Evolutionary conservation across 2,329 filamentous ascomycete species (phyloP), one percentile per base, ranked within the genome.

Genomic region (Pseudofabraea citricarpa): DNA sequence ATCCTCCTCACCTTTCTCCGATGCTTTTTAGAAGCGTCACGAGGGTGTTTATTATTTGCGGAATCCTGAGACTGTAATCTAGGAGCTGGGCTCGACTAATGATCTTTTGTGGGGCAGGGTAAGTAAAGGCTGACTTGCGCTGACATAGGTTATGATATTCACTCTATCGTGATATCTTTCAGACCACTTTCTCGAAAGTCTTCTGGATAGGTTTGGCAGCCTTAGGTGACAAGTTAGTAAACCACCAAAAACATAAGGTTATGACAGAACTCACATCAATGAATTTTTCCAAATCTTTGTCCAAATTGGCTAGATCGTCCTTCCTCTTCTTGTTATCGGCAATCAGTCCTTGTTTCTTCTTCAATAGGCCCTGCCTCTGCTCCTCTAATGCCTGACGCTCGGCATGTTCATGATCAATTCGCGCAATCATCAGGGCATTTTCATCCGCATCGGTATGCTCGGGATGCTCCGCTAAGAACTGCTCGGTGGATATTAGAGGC

Each of bases 211-310:
- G 88, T 73, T 90, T 91, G 40, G 88, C 88, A 39, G 87, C 87
- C 86, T 90, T 51, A 19, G 45, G 10, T 27, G 46, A 16, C 8
- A 36, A 18, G 41, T 42, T 36, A 51, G 41, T 18, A 13, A 45
- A 6, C 10, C 22, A 2, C 29, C 27, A 26, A 22, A 8, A 3
- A 19, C 23, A 35, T 4, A 36, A 22, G 16, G 16, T 9, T 4
- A 13, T 8, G 18, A 22, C 18, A 24, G 31, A 13, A 69, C 84
- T 60, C 59, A 88, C 87, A 65, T 94, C 89, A 57, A 95, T 91
- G 60, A 95, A 95, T 58, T 87, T 90, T 68, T 97, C 93, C 45
- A 97, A 71, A 64, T 95, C 89, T 59, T 87, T 85, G 57, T 98
- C 93, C 48, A 98, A 70, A 58, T 86, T 95, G 16, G 87, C 90